Evolutionary conservation across 1,284 basidiomycete genomes (phyloP), one percentile per base, ranked within the genome.

Genomic region (Irpex rosettiformis): DNA sequence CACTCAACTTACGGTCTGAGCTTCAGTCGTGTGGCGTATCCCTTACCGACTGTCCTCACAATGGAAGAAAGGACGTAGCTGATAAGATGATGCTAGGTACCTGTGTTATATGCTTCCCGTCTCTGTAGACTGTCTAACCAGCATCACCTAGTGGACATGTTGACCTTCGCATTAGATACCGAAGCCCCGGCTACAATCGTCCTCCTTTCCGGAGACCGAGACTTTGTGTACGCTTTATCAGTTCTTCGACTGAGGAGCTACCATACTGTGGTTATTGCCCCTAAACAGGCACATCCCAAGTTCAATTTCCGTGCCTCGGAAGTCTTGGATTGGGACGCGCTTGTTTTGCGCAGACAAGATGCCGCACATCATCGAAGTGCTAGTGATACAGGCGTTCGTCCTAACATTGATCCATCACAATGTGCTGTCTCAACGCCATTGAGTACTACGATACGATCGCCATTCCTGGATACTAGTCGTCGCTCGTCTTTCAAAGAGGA

Each of bases 151-250:
- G 83, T 82, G 27, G 85, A 87, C 64, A 84, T 86, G 79, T 69
- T 86, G 57, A 73, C 78, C 1, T 79, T 80, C 67, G 83, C 81
- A 1, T 79, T 84, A 58, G 84, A 86, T 70, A 79, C 79, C 58
- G 75, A 79, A 10, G 58, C 76, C 2, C 79, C 81, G 1, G 74
- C 75, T 37, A 83, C 83, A 3, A 73, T 85, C 51, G 67, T 85
- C 45, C 68, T 85, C 28, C 81, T 86, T 55, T 78, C 82, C 2
- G 80, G 79, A 11, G 83, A 85, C 67, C 73, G 81, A 47, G 83
- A 85, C 66, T 86, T 84, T 67, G 78, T 81, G 0, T 85, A 85
- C 67, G 79, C 80, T 16, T 71, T 82, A 22, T 80, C 83, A 1
- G 73, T 78, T 45, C 71, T 85, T n/a, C 76, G 79, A 27, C 71